phyloP scores from a whole-genome alignment of 2,329 filamentous ascomycete genomes.

The Talaromyces sp. region DNA sequence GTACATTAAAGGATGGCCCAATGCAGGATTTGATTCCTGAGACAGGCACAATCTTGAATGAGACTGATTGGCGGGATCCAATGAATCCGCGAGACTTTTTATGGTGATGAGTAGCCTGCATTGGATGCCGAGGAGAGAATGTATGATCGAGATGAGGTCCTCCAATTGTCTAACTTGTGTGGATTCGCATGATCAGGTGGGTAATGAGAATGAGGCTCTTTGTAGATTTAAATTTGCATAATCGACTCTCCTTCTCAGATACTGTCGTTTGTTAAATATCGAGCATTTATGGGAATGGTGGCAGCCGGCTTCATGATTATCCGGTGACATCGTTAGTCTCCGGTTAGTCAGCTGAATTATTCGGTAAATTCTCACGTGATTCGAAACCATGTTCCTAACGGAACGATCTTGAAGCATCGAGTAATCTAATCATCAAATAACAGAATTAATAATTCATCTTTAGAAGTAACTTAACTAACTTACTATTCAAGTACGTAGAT shows the following conservation, averaged over 20 bases:
- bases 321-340: background rate
- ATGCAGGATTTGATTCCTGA: slow-evolving; percentile 40
- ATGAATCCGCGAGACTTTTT: slow-evolving; percentile 42
- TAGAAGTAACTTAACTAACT: no score
- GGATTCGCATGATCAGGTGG: slow-evolving; percentile 36
- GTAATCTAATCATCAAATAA: background rate
- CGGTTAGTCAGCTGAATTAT: background rate
- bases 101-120: slow-evolving; percentile 39
- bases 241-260: background rate
- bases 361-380: slow-evolving; percentile 10
- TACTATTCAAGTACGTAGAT: background rate
- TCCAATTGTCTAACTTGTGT: slow-evolving; percentile 41
- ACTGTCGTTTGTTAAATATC: background rate
- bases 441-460: background rate
- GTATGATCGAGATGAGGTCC: slow-evolving; percentile 41
- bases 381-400: background rate
- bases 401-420: background rate
- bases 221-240: background rate
- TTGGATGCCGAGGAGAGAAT: slow-evolving; percentile 40
- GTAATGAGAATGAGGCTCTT: background rate
- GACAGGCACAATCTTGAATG: slow-evolving; percentile 42
- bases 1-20: slow-evolving; percentile 36
- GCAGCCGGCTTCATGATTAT: background rate
- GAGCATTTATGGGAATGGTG: background rate
- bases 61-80: slow-evolving; percentile 40